Base-by-base conservation (phyloP, 257 asterid genomes). In the Misopates orontium region DNA sequence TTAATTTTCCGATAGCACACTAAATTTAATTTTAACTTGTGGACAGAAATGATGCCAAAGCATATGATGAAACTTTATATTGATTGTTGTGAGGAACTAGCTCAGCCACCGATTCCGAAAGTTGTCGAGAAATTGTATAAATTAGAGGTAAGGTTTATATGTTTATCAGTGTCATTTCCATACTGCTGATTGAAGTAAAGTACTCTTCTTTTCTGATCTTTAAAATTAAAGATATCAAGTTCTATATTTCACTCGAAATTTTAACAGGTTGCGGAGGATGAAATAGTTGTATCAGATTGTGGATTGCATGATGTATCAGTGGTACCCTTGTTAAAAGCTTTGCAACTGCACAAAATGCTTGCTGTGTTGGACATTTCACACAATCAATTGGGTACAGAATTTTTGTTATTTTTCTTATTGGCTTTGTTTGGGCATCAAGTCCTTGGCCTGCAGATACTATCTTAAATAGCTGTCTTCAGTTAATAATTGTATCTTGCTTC, bases 331-430 rank as follows among this genome's bases (percentile, higher is more conserved):
- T 72, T 94, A 71, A 79, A 84, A 76, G 97, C 95, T 70, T 75
- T 94, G 71, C 72, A 84, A 74, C 79, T 75, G 70, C 98, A 84
- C 83, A 86, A 88, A 61, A 77, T 90, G 66, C 84, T 85, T 71
- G 91, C 96, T 48, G 85, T 84, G 60, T 73, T 94, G 78, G 90
- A 94, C 77, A 85, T 94, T 73, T 94, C 99, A 67, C 99, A 94
- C 84, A 94, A 94, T 80, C 72, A 76, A 69, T 73, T 94, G 76
- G 99, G 99, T 93, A 82, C 54, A 45, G 28, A 23, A 48, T 11
- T 53, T 60, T 48, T 49, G 60, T 47, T 41, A 69, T 53, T 61
- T 64, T 58, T 75, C 51, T 23, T 2, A 50, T 49, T 28, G 17
- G 23, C 17, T 25, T 70, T 68, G 49, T n/a, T n/a, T n/a, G n/a